Percentiles rank a stretch among this genome's conserved stretches.
Conservation (phyloP, 2,329 filamentous ascomycete species). For the Botrytis cinerea region DNA sequence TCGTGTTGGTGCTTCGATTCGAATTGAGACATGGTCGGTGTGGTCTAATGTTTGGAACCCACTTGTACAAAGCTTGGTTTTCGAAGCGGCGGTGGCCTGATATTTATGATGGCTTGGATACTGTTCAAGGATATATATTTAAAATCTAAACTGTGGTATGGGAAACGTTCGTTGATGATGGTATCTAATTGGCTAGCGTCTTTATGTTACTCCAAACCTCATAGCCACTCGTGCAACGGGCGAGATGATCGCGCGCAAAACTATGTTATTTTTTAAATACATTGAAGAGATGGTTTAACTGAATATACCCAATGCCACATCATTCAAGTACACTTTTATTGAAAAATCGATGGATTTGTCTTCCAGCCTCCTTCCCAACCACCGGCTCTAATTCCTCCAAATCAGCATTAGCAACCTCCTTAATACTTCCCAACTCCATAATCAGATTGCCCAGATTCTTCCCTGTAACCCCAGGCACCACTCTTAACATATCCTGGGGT, state of each 20-base stretch:
- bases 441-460: conserved; percentile 75
- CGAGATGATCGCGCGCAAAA: not conserved
- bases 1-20: not conserved
- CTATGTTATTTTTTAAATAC: not conserved
- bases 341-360: conserved; percentile 81
- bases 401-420: conserved; percentile 85
- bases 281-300: not conserved
- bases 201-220: not conserved
- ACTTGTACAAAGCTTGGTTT: not conserved
- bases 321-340: conserved; percentile 47
- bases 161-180: no score
- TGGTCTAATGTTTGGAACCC: not conserved
- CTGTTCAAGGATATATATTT: not conserved
- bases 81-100: not conserved
- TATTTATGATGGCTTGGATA: not conserved
- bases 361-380: conserved; percentile 75
- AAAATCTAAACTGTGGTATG: not conserved
- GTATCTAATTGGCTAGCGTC: not conserved
- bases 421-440: conserved; percentile 71
- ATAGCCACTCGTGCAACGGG: not conserved
- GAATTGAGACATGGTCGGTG: not conserved
- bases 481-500: conserved; percentile 86
- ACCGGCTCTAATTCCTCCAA: conserved; percentile 69
- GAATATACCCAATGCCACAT: not conserved
- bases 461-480: conserved; percentile 80